Evolutionary conservation across 331 rosid genomes (phyloP), one percentile per base, ranked within the genome.

Genomic region (Quercus phellos): DNA sequence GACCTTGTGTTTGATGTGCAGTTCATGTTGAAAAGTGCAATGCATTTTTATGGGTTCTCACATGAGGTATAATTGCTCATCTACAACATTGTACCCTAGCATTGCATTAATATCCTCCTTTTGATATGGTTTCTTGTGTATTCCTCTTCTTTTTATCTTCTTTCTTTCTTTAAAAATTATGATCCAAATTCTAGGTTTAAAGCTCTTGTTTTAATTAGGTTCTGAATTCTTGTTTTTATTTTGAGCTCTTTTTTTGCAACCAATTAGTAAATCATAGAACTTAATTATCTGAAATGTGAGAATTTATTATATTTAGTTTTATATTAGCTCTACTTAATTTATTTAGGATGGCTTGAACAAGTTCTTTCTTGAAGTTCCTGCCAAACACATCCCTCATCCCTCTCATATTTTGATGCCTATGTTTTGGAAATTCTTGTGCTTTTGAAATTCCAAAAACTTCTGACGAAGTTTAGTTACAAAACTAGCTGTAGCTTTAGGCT

Each of bases 1-100:
- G 99, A 95, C 81, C 92, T 95, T 77, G 94, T 95, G 63, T 77
- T 77, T 51, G 99, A 95, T 77, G 96, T 95, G 87, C 99, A 95
- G 87, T 80, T 85, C 71, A 91, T 95, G 98, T 77, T 95, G 88
- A 95, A 86, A 86, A 86, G 88, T 61, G 94, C 97, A 27, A 91
- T 95, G 97, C 96, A 95, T 43, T 88, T 77, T 81, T 87, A 93
- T 79, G 94, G 92, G 68, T 93, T 90, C 81, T 93, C 97, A 16
- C 88, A 86, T 79, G 99, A 95, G 99, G 99, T 95, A 80, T 76
- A 82, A 74, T 81, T 75, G 68, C 85, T 75, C 71, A 53, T 76
- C 79, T 67, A 66, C 73, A 58, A 69, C 27, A 27, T 72, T 64
- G 21, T 58, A 30, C 51, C 76, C 78, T 70, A 27, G 72, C 60